Conservation (phyloP, 176 grass and related monocot species). For the Saccharum officinarum region DNA sequence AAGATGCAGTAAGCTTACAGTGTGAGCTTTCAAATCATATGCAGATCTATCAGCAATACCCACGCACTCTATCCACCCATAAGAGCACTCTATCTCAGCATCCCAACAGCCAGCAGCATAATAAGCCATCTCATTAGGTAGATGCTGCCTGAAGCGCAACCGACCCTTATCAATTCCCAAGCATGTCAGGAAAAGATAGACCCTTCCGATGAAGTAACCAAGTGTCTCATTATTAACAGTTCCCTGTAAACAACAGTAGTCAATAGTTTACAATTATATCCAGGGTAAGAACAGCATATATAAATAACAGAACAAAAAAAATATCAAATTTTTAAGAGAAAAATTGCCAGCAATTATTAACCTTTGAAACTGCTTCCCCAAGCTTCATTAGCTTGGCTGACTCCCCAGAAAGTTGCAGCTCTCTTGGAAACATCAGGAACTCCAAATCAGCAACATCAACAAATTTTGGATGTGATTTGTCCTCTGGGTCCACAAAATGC, state of each 20-base stretch:
- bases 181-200: conserved; percentile 76
- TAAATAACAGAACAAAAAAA: not conserved
- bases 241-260: conserved; percentile 40
- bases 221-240: conserved; percentile 88
- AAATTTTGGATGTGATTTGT: conserved; percentile 86
- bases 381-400: conserved; percentile 61
- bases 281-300: not conserved
- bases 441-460: conserved; percentile 66
- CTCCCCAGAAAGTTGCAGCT: conserved; percentile 62
- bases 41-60: conserved; percentile 88
- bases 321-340: not conserved
- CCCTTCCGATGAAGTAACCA: conserved; percentile 88
- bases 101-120: conserved; percentile 92
- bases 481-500: conserved; percentile 86
- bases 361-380: conserved; percentile 69
- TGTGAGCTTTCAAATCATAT: conserved; percentile 81
- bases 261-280: not conserved
- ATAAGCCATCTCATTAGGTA: conserved; percentile 91
- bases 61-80: conserved; percentile 85
- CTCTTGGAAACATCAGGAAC: conserved; percentile 78
- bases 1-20: conserved; percentile 41
- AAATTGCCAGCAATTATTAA: conserved; percentile 18
- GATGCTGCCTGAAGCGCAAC: conserved; percentile 77
- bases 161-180: conserved; percentile 69
- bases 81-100: conserved; percentile 85